These are phyloP conservation scores for Hyaloscypha bicolor DNA, from an alignment of 495 filamentous ascomycete species.

Conservation along the genomic window DNA sequence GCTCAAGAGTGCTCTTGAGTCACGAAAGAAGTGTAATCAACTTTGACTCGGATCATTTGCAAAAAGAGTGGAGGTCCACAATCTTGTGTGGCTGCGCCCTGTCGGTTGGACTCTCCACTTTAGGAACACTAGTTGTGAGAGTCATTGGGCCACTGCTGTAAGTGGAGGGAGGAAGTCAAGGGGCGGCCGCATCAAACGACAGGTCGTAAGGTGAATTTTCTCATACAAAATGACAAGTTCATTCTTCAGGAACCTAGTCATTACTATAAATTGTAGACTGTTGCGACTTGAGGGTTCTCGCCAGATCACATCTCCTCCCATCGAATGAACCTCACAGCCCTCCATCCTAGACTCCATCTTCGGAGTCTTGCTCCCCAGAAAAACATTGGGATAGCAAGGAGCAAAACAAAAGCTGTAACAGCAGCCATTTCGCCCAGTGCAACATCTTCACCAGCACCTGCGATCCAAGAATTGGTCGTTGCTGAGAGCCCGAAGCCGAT, in stretches of 20 bases:
- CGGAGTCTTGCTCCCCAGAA: constrained; percentile 45
- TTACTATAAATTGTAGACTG: no score
- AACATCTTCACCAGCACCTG: constrained; percentile 42
- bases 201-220: no score
- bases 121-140: neutral
- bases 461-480: constrained; percentile 58
- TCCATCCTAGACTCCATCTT: constrained; percentile 20
- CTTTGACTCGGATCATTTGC: neutral
- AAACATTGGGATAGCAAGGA: constrained; percentile 47
- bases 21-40: neutral
- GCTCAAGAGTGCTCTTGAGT: neutral
- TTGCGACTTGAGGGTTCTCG: neutral
- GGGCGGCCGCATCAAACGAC: neutral
- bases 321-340: constrained; percentile 12
- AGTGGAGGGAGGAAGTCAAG: neutral
- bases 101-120: neutral
- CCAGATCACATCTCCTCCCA: neutral
- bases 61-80: neutral
- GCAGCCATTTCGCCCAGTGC: constrained; percentile 56
- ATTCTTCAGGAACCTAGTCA: no score
- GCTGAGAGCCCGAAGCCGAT: constrained; percentile 59
- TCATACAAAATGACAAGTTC: no score
- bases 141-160: no score
- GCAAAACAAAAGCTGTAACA: constrained; percentile 43
- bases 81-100: neutral